Evolutionary conservation across 805 yeast species (phyloP), one percentile per base, ranked within the genome.

Genomic region (Zygosaccharomyces bisporus): DNA sequence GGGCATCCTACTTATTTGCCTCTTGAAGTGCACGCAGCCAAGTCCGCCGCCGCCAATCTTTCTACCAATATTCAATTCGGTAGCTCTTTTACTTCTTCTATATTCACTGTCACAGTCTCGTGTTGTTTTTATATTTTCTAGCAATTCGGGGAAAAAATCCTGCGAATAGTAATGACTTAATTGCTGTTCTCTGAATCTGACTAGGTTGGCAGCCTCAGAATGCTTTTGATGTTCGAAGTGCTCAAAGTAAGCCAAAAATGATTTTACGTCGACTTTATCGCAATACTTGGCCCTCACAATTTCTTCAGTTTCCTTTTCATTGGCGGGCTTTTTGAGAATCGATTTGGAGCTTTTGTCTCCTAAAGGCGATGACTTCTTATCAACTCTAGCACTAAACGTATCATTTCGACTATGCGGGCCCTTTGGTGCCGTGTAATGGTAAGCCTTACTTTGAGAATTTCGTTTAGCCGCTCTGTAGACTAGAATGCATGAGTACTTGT

Each of bases 171-270:
- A 71, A 23, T 61, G 58, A n/a, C 53, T 51, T 18, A 72, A 43
- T 41, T 73, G 77, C 29, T 54, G 59, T 35, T 65, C 72, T 39
- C 76, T 63, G 9, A 62, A 55, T 31, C 55, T 62, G 4, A 58
- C 57, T 39, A 69, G 55, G 21, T 52, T 58, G 4, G 59, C 60
- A 45, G 65, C 74, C 13, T 62, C 63, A 29, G 57, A 61, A 37
- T 59, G 52, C 13, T 68, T 60, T 36, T 60, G 54, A 25, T 60
- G 56, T 44, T 72, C 75, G 45, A 64, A 66, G 6, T 62, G 53
- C 17, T 67, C 68, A 37, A 72, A 64, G 32, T 59, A 60, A 10
- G 57, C 51, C 32, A 72, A 35, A 45, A 72, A 71, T 3, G 65
- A 64, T 3, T 58, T 64, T 18, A 70, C 55, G 9, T 58, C 67